These are phyloP conservation scores for Saccharomycopsis fermentans DNA, from an alignment of 805 yeast genomes.

Conservation along the genomic window DNA sequence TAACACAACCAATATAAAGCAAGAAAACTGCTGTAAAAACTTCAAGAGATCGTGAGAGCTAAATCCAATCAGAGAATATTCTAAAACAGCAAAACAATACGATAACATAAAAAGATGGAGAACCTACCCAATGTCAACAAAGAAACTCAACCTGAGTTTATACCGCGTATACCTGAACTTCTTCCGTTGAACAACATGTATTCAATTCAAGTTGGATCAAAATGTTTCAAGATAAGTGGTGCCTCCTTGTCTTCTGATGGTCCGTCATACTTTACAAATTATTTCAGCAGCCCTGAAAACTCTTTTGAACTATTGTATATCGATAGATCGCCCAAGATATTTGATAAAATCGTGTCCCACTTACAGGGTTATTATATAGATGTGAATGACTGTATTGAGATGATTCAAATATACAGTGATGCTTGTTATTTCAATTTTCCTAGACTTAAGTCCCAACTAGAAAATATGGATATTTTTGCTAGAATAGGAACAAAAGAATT, in stretches of 20 bases:
- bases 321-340: slow-evolving; percentile 65
- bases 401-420: slow-evolving; percentile 54
- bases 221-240: slow-evolving; percentile 52
- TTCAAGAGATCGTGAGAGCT: too few relatives aligned
- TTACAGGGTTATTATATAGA: slow-evolving; percentile 70
- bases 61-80: too few relatives aligned
- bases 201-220: slow-evolving; percentile 60
- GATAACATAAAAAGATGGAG: background rate
- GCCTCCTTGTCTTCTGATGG: slow-evolving; percentile 79
- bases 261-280: slow-evolving; percentile 80
- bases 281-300: slow-evolving; percentile 31
- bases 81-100: too few relatives aligned
- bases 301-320: slow-evolving; percentile 38
- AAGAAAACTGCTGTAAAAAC: too few relatives aligned
- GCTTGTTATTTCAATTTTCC: slow-evolving; percentile 62
- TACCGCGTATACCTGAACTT: slow-evolving; percentile 33
- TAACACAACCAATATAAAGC: too few relatives aligned
- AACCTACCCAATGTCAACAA: background rate
- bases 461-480: slow-evolving; percentile 44
- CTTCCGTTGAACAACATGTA: slow-evolving; percentile 65
- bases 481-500: slow-evolving; percentile 52
- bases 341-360: slow-evolving; percentile 57
- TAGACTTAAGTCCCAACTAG: slow-evolving; percentile 38
- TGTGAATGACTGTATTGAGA: slow-evolving; percentile 50
- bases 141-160: slow-evolving; percentile 7